These are phyloP conservation scores for Hibiscus trionum DNA, from an alignment of 345 rosid genomes.

Conservation along the genomic window DNA sequence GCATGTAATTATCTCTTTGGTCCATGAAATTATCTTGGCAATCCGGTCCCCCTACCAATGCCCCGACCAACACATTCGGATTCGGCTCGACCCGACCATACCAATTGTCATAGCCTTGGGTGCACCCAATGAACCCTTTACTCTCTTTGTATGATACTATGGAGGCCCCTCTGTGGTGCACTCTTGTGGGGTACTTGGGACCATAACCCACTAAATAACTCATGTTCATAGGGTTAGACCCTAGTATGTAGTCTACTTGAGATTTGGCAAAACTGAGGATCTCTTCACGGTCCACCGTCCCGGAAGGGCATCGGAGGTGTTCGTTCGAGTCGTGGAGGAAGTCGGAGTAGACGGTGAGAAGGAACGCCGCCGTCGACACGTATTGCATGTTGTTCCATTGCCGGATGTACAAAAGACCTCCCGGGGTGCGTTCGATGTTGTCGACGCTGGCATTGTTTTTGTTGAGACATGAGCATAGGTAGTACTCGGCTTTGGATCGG, in stretches of 20 bases:
- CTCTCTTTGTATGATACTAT: constrained; percentile 59
- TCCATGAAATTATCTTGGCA: constrained; percentile 42
- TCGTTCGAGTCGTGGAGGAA: constrained; percentile 33
- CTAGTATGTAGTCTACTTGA: constrained; percentile 81
- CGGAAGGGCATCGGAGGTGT: constrained; percentile 42
- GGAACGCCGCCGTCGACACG: constrained; percentile 72
- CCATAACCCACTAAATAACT: constrained; percentile 89
- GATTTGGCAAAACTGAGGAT: constrained; percentile 55
- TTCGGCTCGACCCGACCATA: constrained; percentile 36
- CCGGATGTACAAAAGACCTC: constrained; percentile 70
- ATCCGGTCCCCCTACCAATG: constrained; percentile 67
- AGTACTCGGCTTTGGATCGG: constrained; percentile 67
- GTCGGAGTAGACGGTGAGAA: constrained; percentile 73
- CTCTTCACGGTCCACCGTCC: constrained; percentile 30
- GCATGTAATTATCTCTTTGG: constrained; percentile 49
- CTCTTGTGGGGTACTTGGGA: constrained; percentile 51
- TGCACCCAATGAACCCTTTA: constrained; percentile 90
- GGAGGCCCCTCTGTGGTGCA: constrained; percentile 94
- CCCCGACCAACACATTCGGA: constrained; percentile 55
- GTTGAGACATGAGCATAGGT: constrained; percentile 75
- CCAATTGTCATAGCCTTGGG: constrained; percentile 76
- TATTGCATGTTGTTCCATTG: constrained; percentile 99
- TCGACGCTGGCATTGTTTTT: constrained; percentile 33
- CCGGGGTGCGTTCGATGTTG: constrained; percentile 64
- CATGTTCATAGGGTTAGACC: constrained; percentile 74